Evolutionary conservation across 495 filamentous ascomycete species (phyloP), one percentile per base, ranked within the genome.

Genomic region (Opeltia flavorubescens): DNA sequence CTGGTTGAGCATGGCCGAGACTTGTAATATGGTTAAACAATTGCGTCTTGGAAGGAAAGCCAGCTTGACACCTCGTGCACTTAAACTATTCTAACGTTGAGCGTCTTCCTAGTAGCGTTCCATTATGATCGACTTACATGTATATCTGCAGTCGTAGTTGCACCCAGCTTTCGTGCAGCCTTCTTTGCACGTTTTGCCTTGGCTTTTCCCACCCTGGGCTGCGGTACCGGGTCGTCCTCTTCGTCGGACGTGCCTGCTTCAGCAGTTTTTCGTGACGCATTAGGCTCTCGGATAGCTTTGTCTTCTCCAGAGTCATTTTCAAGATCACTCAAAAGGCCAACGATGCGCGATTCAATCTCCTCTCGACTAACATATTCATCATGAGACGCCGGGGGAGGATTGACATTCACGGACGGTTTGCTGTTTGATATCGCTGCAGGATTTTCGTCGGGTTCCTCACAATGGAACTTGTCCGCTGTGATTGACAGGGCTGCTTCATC

Each of bases 101-200:
- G 42, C 30, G n/a, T 29, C n/a, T 9, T 20, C 7, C 5, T 17
- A 23, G 18, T 17, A 6, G 17, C 6, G 13, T 8, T 8, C 17
- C 26, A 44, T 44, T 18, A 15, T 0, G 21, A 38, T 24, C 60
- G 21, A 27, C n/a, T 43, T 43, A 49, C 39, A 11, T 36, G 31
- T 38, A 41, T 21, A 15, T 41, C 35, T 17, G 34, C 5, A 8
- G 12, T 33, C 36, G 36, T 36, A 26, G n/a, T 50, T 43, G 49
- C 56, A 7, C 51, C 60, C 17, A 75, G 69, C 46, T 74, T 63
- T 28, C 77, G 72, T 24, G 83, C 82, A 15, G 81, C 82, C 55
- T 77, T 86, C 61, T 87, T 95, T 33, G 84, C 81, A 35, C 84
- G 75, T 59, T 86, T 95, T 49, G 83, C 74, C 59, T 89, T 95